Conservation (phyloP, 2,329 filamentous ascomycete genomes). For the Lecanicillium sp. region DNA sequence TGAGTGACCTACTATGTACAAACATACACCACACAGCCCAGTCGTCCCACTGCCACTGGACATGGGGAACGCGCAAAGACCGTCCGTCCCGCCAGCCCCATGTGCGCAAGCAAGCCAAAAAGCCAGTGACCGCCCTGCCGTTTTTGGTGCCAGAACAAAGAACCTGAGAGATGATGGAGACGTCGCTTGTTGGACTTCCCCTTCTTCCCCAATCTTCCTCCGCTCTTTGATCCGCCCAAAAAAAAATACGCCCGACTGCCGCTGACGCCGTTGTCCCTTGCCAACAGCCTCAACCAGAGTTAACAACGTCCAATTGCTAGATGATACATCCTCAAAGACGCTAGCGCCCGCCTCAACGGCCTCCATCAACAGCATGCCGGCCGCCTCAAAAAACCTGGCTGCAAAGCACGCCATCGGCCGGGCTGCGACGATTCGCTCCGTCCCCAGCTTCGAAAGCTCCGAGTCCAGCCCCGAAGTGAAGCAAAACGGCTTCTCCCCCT, state of each 20-base stretch:
- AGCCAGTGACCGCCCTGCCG: no score
- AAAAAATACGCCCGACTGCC: not conserved
- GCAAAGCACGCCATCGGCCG: conserved; percentile 24
- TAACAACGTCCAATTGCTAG: conserved; percentile 16
- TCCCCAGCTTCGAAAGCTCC: conserved; percentile 46
- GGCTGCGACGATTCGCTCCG: conserved; percentile 46
- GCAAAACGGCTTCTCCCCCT: conserved; percentile 48
- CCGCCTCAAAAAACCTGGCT: conserved; percentile 15
- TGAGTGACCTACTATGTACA: conserved; percentile 7
- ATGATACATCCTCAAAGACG: conserved; percentile 23
- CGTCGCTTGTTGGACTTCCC: no score
- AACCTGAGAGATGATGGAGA: no score
- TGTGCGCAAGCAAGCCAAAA: no score
- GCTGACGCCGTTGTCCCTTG: not conserved
- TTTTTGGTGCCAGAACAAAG: no score
- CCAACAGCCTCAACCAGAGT: conserved; percentile 12
- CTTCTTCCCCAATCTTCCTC: no score
- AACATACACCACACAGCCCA: no score
- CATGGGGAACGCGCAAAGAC: no score
- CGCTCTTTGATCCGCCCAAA: no score
- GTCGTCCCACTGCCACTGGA: no score
- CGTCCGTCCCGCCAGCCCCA: no score
- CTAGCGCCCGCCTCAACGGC: conserved; percentile 30
- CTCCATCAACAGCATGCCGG: conserved; percentile 31
- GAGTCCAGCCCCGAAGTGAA: conserved; percentile 38